Evolutionary conservation across 352 stramenopile genomes (phyloP), one percentile per base, ranked within the genome.

Genomic region (Phytophthora brassicae): DNA sequence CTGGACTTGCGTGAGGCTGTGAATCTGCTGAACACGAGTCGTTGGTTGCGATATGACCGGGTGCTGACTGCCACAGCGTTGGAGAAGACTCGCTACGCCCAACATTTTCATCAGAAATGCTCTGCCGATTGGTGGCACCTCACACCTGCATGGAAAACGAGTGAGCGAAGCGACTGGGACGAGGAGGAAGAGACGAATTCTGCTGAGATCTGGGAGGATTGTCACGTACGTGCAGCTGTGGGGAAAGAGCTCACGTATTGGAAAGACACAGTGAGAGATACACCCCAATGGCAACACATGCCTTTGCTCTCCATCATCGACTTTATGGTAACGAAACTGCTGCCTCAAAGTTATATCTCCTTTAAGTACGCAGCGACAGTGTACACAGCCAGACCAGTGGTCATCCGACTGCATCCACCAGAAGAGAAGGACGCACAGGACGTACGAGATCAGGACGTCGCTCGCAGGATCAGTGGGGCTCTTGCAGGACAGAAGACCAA

Each of bases 341-440:
- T 85, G 11, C 73, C 75, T n/a, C 73, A 85, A 65, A 81, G 75
- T 47, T 85, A 82, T 51, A 82, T 85, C 53, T 71, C 70, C 11
- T 85, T 85, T 51, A 85, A 85, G 44, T 85, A 81, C 60, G 72
- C 75, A 43, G 77, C 75, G 4, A 74, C 75, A 16, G 73, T 82
- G 20, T 85, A 79, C 56, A 85, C 70, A 14, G 75, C 75, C 23
- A 75, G 75, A 39, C 75, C 75, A 2, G 64, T 85, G 54, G 72
- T 85, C 31, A 56, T 85, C 19, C 63, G 72, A 0, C 58, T 84
- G 33, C 71, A 78, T 24, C 63, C 70, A 16, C 46, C 66, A 3
- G 68, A 60, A 26, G 47, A n/a, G 17, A 41, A 51, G 19, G 39
- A 56, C 14, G 36, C 6, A 49, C 36, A 61, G 8, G 58, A 72